A percentile compares a stretch with the other conserved stretches of the same genome.
phyloP scores from a whole-genome alignment of 805 yeast genomes.

The Isabelozyma pseudorhagii region DNA sequence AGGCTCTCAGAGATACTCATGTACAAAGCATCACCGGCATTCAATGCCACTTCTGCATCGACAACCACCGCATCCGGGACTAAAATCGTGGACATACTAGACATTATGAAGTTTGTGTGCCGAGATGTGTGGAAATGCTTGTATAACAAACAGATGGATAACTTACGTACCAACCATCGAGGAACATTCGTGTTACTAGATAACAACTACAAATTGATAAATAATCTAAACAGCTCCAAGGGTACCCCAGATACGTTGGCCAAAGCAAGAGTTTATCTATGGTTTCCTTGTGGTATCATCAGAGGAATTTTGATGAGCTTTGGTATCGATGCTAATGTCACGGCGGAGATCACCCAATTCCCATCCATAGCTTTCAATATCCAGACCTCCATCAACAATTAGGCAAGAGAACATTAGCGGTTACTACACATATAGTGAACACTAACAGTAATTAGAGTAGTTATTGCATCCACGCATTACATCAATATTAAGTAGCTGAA shows the following conservation, averaged over 20 bases:
- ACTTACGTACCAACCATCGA: slow-evolving; percentile 86
- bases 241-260: slow-evolving; percentile 43
- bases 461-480: no score
- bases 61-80: slow-evolving; percentile 27
- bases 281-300: slow-evolving; percentile 75
- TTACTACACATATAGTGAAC: no score
- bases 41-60: slow-evolving; percentile 9
- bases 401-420: neutral
- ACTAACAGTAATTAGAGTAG: no score
- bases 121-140: slow-evolving; percentile 85
- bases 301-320: slow-evolving; percentile 68
- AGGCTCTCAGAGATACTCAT: slow-evolving; percentile 50
- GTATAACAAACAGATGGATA: slow-evolving; percentile 86
- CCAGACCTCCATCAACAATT: slow-evolving; percentile 48
- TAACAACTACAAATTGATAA: slow-evolving; percentile 53
- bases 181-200: slow-evolving; percentile 81
- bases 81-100: slow-evolving; percentile 61
- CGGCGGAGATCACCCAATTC: slow-evolving; percentile 57
- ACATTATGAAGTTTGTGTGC: slow-evolving; percentile 88
- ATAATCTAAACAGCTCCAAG: slow-evolving; percentile 44
- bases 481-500: no score
- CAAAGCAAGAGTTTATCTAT: slow-evolving; percentile 49
- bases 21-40: slow-evolving; percentile 31
- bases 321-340: slow-evolving; percentile 64
- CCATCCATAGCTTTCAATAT: slow-evolving; percentile 76